These are phyloP conservation scores for Malassezia japonica DNA, from an alignment of 1,284 basidiomycete genomes.

Conservation along the genomic window DNA sequence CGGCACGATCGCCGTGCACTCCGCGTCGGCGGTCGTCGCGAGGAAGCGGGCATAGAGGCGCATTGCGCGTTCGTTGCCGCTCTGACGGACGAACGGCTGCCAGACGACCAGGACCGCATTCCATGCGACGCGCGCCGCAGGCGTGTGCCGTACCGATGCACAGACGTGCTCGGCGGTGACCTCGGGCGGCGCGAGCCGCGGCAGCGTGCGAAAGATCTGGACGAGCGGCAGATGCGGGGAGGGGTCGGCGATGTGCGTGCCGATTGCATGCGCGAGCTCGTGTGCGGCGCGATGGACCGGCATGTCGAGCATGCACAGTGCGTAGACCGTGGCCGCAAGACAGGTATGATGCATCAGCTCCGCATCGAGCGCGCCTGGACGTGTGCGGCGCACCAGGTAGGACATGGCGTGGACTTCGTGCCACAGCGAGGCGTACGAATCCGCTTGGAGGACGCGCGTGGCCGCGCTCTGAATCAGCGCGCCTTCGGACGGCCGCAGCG, in stretches of 20 bases:
- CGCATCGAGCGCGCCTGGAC: background rate
- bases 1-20: background rate
- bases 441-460: background rate
- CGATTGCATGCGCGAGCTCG: background rate
- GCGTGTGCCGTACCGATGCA: background rate
- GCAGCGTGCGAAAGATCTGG: background rate
- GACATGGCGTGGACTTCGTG: background rate
- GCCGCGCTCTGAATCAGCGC: background rate
- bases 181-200: background rate
- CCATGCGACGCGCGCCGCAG: background rate
- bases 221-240: background rate
- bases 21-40: background rate
- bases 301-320: background rate
- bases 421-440: background rate
- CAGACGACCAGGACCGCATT: background rate
- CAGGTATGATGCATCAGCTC: background rate
- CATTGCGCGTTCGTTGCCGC: background rate
- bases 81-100: background rate
- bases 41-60: background rate
- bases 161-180: background rate
- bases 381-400: background rate
- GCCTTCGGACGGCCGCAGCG: background rate
- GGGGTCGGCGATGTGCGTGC: background rate
- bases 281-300: background rate
- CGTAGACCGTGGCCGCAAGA: constrained; percentile 1